Evolutionary conservation across 83 land plant genomes (phyloP).

Genomic region (Picea mariana): DNA sequence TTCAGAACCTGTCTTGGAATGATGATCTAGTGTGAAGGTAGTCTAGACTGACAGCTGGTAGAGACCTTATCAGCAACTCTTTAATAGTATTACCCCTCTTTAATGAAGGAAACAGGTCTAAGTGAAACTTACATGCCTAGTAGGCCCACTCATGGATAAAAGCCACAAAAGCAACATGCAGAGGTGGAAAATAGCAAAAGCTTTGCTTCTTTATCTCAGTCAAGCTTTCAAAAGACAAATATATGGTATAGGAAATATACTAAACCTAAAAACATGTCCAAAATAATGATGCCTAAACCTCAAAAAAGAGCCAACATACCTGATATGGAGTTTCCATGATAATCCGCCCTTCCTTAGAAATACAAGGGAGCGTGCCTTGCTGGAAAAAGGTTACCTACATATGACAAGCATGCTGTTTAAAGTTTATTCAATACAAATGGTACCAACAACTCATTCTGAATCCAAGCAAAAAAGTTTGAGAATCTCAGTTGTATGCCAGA

Average conservation of each 20-base stretch:
- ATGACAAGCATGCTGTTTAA: not conserved
- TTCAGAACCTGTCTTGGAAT: not conserved
- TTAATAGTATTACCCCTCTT: too few species aligned
- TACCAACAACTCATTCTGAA: not conserved
- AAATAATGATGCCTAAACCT: not conserved
- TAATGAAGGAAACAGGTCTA: not conserved
- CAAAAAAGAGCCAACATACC: slow-evolving; percentile 28
- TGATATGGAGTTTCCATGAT: slow-evolving; percentile 85
- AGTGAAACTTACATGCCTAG: not conserved
- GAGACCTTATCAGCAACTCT: too few species aligned
- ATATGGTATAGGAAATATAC: too few species aligned
- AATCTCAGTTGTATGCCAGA: not conserved
- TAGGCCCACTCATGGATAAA: not conserved
- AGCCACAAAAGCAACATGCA: not conserved
- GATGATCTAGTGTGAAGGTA: not conserved
- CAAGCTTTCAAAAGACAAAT: not conserved
- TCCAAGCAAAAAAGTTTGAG: not conserved
- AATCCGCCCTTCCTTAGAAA: slow-evolving; percentile 79
- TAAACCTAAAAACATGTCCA: not conserved
- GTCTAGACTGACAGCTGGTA: too few species aligned
- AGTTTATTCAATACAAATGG: not conserved
- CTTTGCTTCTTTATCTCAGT: not conserved
- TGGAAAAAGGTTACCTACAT: slow-evolving; percentile 84
- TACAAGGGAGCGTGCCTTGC: slow-evolving; percentile 91
- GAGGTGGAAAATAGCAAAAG: not conserved